These are phyloP conservation scores for Globisporangium nodosum DNA, from an alignment of 352 stramenopile species.

Conservation along the genomic window DNA sequence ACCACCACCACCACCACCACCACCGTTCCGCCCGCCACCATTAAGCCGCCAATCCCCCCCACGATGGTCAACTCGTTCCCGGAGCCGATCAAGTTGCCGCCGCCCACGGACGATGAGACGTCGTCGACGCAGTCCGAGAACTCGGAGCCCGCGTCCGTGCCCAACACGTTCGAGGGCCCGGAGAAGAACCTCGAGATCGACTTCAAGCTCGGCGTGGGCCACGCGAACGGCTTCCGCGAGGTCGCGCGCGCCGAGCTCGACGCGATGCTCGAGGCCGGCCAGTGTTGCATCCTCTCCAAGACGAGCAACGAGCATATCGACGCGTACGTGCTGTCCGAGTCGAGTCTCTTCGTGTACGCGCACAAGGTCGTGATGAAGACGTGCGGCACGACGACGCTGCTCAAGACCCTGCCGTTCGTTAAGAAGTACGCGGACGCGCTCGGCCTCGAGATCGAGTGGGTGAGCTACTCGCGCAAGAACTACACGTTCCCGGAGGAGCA, in stretches of 20 bases:
- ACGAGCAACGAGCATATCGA: conserved; percentile 96
- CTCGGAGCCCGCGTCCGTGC: conserved; percentile 39
- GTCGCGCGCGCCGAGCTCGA: conserved; percentile 89
- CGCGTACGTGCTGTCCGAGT: conserved; percentile 95
- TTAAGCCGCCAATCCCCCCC: conserved; percentile 9
- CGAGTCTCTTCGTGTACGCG: conserved; percentile 98
- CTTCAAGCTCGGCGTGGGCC: conserved; percentile 77
- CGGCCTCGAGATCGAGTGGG: conserved; percentile 96
- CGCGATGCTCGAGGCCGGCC: conserved; percentile 91
- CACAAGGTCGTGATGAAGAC: conserved; percentile 99
- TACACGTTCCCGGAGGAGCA: conserved; percentile 98
- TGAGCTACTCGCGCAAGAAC: conserved; percentile 99
- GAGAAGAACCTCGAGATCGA: conserved; percentile 97
- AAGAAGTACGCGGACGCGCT: conserved; percentile 79
- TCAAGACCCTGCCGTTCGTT: conserved; percentile 89
- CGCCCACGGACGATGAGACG: conserved; percentile 52
- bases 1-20: too few species aligned
- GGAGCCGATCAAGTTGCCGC: conserved; percentile 58
- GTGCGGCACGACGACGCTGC: conserved; percentile 98
- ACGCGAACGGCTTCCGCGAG: conserved; percentile 85
- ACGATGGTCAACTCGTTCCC: conserved; percentile 55
- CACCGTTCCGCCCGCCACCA: neutral
- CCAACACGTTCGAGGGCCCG: conserved; percentile 95
- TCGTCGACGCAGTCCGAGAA: conserved; percentile 63
- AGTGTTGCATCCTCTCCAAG: conserved; percentile 96